Evolutionary conservation across 257 asterid genomes (phyloP).

Genomic region (Oldenlandia corymbosa): DNA sequence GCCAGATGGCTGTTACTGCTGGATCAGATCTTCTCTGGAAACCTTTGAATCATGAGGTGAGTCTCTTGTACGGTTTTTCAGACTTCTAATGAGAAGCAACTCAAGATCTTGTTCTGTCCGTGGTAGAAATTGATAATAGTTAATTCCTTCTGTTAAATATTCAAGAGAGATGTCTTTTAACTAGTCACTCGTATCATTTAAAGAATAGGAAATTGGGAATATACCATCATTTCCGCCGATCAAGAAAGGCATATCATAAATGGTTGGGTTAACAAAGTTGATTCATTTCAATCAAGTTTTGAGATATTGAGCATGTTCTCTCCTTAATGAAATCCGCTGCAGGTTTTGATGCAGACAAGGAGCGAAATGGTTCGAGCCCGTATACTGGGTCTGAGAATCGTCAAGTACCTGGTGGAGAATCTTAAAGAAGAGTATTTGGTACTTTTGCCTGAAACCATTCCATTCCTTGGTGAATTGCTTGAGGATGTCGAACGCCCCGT

Average conservation of each 20-base stretch:
- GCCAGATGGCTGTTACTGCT: conserved; percentile 94
- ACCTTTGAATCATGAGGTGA: conserved; percentile 90
- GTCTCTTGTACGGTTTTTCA: background rate
- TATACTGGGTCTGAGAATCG: conserved; percentile 66
- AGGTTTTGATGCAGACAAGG: conserved; percentile 96
- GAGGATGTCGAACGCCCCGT: conserved; percentile 76
- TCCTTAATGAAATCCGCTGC: conserved; percentile 8
- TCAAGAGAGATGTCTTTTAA: no score
- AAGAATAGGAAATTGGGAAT: no score
- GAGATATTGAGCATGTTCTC: background rate
- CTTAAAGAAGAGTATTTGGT: conserved; percentile 75
- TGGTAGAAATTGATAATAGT: no score
- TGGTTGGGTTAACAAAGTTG: no score
- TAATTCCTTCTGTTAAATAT: no score
- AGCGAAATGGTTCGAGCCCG: conserved; percentile 71
- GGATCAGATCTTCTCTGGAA: conserved; percentile 93
- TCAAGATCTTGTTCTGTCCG: no score
- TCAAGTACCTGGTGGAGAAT: conserved; percentile 58
- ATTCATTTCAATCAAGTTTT: background rate
- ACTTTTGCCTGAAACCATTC: conserved; percentile 76
- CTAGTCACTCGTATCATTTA: no score
- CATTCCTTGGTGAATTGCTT: conserved; percentile 81
- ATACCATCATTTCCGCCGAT: no score
- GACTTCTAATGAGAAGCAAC: background rate
- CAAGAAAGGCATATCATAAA: no score